phyloP scores from a whole-genome alignment of 495 filamentous ascomycete genomes.

The Penicillium argentinense region DNA sequence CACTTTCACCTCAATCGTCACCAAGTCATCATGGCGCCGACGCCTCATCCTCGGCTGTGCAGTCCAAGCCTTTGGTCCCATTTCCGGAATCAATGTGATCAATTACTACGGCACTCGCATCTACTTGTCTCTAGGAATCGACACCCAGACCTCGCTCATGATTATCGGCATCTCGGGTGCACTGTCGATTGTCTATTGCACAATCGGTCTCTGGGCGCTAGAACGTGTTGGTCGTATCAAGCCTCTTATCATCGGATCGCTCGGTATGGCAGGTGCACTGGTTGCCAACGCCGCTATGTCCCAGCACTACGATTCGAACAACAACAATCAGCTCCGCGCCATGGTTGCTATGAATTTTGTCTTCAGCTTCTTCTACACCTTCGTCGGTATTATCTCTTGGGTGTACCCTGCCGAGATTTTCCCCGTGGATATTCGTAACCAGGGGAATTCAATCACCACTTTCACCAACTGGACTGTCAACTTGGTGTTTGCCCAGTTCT shows the following conservation, averaged over 20 bases:
- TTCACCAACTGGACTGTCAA: slow-evolving; percentile 53
- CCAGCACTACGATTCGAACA: slow-evolving; percentile 18
- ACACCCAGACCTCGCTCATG: slow-evolving; percentile 44
- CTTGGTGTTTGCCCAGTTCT: slow-evolving; percentile 51
- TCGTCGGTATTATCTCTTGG: slow-evolving; percentile 53
- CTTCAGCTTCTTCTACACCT: slow-evolving; percentile 50
- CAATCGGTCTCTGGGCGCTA: slow-evolving; percentile 36
- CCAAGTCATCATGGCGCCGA: slow-evolving; percentile 44
- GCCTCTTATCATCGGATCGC: slow-evolving; percentile 42
- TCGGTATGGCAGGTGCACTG: slow-evolving; percentile 44
- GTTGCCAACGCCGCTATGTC: slow-evolving; percentile 42
- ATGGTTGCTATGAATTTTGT: slow-evolving; percentile 53
- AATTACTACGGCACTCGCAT: slow-evolving; percentile 57
- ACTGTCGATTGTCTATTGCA: slow-evolving; percentile 36
- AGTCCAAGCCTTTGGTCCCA: slow-evolving; percentile 52
- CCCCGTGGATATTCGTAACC: slow-evolving; percentile 49
- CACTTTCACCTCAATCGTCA: slow-evolving; percentile 45
- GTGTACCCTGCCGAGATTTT: slow-evolving; percentile 59
- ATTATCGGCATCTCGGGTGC: slow-evolving; percentile 50
- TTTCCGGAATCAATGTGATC: slow-evolving; percentile 57
- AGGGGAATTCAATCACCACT: slow-evolving; percentile 50
- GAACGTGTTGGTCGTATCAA: slow-evolving; percentile 47
- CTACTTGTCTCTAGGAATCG: slow-evolving; percentile 51
- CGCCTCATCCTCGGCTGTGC: slow-evolving; percentile 52
- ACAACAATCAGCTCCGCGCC: slow-evolving; percentile 37